Conservation (phyloP, 176 grass and related monocot genomes). For the Musa beccarii region DNA sequence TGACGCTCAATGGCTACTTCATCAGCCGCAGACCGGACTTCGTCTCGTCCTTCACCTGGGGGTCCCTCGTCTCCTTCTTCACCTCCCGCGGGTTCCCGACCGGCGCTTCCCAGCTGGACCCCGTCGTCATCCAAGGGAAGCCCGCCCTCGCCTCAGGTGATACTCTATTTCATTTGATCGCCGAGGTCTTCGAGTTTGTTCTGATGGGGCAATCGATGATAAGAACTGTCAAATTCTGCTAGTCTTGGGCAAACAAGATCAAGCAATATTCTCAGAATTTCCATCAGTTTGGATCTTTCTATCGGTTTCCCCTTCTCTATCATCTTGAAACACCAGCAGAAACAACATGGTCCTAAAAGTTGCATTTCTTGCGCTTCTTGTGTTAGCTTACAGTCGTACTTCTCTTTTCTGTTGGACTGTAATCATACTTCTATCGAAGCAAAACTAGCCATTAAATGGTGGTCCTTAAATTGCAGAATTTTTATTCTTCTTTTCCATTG, state of each 20-base stretch:
- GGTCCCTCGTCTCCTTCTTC: conserved; percentile 49
- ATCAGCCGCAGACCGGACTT: conserved; percentile 36
- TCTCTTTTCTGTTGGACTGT: not conserved
- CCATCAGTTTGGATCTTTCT: not conserved
- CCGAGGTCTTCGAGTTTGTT: not conserved
- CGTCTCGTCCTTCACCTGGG: conserved; percentile 50
- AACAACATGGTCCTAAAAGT: not conserved
- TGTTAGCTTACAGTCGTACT: not conserved
- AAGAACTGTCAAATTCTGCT: not conserved
- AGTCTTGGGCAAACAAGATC: not conserved
- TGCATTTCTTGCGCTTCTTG: not conserved
- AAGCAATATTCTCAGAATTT: not conserved
- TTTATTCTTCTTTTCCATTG: not conserved
- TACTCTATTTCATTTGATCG: conserved; percentile 1
- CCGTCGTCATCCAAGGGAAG: conserved; percentile 37
- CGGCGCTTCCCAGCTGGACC: conserved; percentile 23
- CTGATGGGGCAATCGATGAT: not conserved
- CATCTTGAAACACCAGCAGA: not conserved
- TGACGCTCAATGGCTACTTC: conserved; percentile 61
- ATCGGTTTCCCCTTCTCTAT: not conserved
- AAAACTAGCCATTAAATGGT: not conserved
- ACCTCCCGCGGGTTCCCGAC: conserved; percentile 29
- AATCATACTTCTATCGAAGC: not conserved
- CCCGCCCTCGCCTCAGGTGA: conserved; percentile 29
- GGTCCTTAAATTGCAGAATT: not conserved